Evolutionary conservation across 2,329 filamentous ascomycete species (phyloP).

Genomic region (Fusarium chlamydosporum): DNA sequence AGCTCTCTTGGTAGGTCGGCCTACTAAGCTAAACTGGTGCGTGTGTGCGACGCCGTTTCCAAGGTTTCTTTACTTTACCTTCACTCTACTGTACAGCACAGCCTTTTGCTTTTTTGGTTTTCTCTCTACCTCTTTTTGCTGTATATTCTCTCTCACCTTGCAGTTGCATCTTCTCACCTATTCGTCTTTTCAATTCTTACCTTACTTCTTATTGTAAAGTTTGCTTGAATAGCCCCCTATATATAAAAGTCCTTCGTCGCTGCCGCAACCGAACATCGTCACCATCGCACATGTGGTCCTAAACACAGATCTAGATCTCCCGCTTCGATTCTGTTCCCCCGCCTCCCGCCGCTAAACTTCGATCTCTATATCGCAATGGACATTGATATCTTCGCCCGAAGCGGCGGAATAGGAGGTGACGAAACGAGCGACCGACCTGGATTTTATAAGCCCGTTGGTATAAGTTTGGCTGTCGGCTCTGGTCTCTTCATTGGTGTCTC

Average conservation of each 20-base stretch:
- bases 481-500: conserved; percentile 94
- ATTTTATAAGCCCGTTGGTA: conserved; percentile 87
- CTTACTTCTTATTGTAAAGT: conserved; percentile 7
- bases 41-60: conserved; percentile 40
- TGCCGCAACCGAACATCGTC: conserved; percentile 40
- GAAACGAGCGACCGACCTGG: conserved; percentile 58
- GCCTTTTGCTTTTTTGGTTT: conserved; percentile 13
- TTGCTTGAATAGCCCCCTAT: conserved; percentile 23
- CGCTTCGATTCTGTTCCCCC: conserved; percentile 20
- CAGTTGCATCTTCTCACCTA: conserved; percentile 1
- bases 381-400: conserved; percentile 44
- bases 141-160: conserved; percentile 16
- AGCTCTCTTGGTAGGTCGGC: conserved; percentile 18
- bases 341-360: conserved; percentile 8
- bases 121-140: conserved; percentile 22
- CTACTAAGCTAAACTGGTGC: conserved; percentile 3
- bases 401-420: conserved; percentile 34
- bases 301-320: conserved; percentile 34
- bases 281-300: conserved; percentile 49
- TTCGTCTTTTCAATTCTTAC: not conserved
- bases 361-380: conserved; percentile 44
- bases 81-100: conserved; percentile 14
- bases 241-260: conserved; percentile 38
- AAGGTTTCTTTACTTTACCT: conserved; percentile 41
- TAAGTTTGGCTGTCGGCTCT: conserved; percentile 86